Evolutionary conservation across 2,329 filamentous ascomycete genomes (phyloP).

Genomic region (Ophiostoma himal-ulmi): DNA sequence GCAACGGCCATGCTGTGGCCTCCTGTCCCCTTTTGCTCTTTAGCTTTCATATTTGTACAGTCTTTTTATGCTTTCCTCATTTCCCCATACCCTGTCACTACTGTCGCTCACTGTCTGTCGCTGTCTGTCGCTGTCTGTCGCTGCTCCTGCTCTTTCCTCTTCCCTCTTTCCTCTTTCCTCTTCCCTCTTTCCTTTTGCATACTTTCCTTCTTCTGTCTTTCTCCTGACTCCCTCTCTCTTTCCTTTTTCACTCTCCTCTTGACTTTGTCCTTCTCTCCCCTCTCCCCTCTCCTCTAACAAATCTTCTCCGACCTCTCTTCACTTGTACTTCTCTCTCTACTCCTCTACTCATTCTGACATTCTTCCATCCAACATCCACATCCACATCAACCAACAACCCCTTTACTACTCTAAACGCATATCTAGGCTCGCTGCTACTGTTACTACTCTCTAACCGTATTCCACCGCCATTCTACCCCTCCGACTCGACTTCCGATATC

Average conservation of each 20-base stretch:
- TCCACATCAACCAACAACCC: constrained; percentile 8
- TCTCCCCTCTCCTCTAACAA: not conserved
- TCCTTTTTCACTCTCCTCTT: constrained; percentile 3
- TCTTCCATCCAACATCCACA: constrained; percentile 10
- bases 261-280: not conserved
- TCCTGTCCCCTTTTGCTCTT: not conserved
- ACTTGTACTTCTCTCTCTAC: not conserved
- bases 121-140: not conserved
- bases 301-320: not conserved
- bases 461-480: constrained; percentile 15
- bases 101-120: not conserved
- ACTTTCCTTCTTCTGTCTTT: not conserved
- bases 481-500: not conserved
- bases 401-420: constrained; percentile 1
- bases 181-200: not conserved
- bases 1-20: not conserved
- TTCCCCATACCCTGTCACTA: constrained; percentile 7
- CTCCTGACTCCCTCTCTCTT: not conserved
- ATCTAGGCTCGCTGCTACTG: not conserved
- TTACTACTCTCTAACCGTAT: not conserved
- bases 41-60: not conserved
- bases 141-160: not conserved
- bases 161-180: not conserved
- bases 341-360: not conserved
- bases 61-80: not conserved